Evolutionary conservation across 768 basidiomycete genomes (phyloP), one percentile per base, ranked within the genome.

Genomic region (Pleurotus eryngii): DNA sequence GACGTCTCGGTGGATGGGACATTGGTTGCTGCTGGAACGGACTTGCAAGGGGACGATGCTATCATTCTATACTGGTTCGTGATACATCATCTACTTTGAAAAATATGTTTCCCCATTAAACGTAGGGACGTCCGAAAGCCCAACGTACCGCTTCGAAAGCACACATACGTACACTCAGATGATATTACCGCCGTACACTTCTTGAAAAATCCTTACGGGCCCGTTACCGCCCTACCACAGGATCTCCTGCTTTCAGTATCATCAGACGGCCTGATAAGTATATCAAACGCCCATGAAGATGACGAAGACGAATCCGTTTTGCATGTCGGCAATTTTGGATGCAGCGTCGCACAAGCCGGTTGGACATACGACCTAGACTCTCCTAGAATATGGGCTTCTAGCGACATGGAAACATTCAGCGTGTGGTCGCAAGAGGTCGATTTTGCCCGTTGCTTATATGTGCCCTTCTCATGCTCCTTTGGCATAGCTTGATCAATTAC

Each of bases 331-430:
- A 93, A 93, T 61, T 91, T 88, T 84, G 91, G 89, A 2, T 85
- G 84, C 65, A 92, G 87, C 65, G 74, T 92, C 58, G 86, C 88
- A 0, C 89, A 90, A 65, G 84, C 82, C 5, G 92, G 86, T 1
- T 90, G 86, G 87, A 79, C 82, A 50, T 66, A 74, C 17, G 49
- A 69, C 27, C 60, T 64, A 24, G 49, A 70, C 4, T 65, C 60
- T 14, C 72, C 72, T 27, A 73, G 68, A 47, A 75, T 94, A 6
- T 97, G 94, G 93, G 89, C 87, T 20, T 81, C 84, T 9, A 95
- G 92, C 61, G 95, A 97, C 72, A 97, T 97, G 95, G 94, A 98
- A 70, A 93, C 90, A 0, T 89, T 95, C 62, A 89, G 89, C 56
- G 78, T 83, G 12, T 98, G 94, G 95, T 82, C 86, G 24, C 70